Evolutionary conservation across 2,329 filamentous ascomycete species (phyloP).

Genomic region (Fusarium stilboides): DNA sequence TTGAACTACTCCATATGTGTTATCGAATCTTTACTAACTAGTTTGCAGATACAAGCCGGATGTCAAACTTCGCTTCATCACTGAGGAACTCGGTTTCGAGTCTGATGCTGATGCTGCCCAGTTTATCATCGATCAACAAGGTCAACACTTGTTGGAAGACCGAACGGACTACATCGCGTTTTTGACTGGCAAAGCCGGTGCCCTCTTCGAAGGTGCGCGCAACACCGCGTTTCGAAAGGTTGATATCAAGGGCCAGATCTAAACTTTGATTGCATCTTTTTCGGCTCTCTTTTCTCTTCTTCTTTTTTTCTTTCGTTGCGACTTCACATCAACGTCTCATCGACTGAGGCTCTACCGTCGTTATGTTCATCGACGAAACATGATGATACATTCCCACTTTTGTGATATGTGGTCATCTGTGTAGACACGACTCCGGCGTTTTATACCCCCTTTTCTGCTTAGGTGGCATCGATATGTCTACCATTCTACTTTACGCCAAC

Average conservation of each 20-base stretch:
- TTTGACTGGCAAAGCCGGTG: constrained; percentile 79
- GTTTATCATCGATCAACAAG: constrained; percentile 87
- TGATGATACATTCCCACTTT: constrained; percentile 40
- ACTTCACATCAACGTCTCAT: constrained; percentile 30
- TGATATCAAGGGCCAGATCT: constrained; percentile 98
- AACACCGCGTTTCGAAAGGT: constrained; percentile 84
- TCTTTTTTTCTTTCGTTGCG: constrained; percentile 20
- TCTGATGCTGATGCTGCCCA: constrained; percentile 91
- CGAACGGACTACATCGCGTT: constrained; percentile 81
- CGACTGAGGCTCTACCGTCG: constrained; percentile 24
- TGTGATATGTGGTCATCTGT: constrained; percentile 42
- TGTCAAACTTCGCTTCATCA: constrained; percentile 90
- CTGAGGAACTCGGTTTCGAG: constrained; percentile 96
- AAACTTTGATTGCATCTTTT: constrained; percentile 53
- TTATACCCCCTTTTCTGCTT: constrained; percentile 47
- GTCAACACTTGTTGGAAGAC: constrained; percentile 83
- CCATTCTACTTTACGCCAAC: constrained; percentile 28
- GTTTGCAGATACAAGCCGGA: constrained; percentile 87
- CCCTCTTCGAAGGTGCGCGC: constrained; percentile 81
- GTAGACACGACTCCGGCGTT: constrained; percentile 46
- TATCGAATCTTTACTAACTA: constrained; percentile 61
- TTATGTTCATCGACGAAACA: constrained; percentile 35
- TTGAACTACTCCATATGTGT: constrained; percentile 45
- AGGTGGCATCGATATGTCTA: constrained; percentile 31
- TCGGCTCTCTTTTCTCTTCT: constrained; percentile 21